Conservation (phyloP, 2,329 filamentous ascomycete genomes). For the Botrytis deweyae region DNA sequence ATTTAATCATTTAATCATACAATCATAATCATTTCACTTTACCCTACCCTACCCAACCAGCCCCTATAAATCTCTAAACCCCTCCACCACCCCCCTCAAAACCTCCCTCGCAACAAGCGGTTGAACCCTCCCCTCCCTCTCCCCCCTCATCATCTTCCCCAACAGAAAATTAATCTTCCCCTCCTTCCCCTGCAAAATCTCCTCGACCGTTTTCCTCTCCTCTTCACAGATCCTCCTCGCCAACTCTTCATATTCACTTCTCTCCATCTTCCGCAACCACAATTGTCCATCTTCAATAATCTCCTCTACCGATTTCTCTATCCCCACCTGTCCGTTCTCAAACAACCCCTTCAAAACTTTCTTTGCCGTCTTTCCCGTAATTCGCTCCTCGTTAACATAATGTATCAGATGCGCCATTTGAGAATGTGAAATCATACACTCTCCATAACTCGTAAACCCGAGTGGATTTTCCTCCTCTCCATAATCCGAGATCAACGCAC, state of each 20-base stretch:
- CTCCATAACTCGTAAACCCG: slow-evolving; percentile 30
- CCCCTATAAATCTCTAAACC: neutral
- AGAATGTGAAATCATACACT: slow-evolving; percentile 31
- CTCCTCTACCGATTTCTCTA: slow-evolving; percentile 44
- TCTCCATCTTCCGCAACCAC: slow-evolving; percentile 53
- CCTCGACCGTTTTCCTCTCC: slow-evolving; percentile 51
- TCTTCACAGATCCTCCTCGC: slow-evolving; percentile 56
- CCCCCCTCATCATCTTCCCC: slow-evolving; percentile 64
- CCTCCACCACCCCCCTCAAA: slow-evolving; percentile 38
- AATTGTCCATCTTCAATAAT: slow-evolving; percentile 59
- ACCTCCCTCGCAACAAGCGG: slow-evolving; percentile 56
- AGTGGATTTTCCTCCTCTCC: slow-evolving; percentile 33
- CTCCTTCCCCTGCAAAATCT: slow-evolving; percentile 59
- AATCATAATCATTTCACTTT: too few species aligned
- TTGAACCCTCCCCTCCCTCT: slow-evolving; percentile 61
- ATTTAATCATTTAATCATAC: too few species aligned
- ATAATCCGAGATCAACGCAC: slow-evolving; percentile 59
- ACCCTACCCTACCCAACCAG: too few species aligned
- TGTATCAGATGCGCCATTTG: slow-evolving; percentile 47
- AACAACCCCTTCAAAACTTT: slow-evolving; percentile 56
- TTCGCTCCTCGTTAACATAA: slow-evolving; percentile 44
- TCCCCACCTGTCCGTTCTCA: slow-evolving; percentile 42
- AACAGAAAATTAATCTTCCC: slow-evolving; percentile 69
- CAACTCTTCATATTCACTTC: slow-evolving; percentile 54
- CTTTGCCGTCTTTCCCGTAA: slow-evolving; percentile 59